A percentile compares a stretch with the other conserved stretches of the same genome.
Conservation (phyloP, 2,329 filamentous ascomycete genomes). For the Cytospora chrysosperma region DNA sequence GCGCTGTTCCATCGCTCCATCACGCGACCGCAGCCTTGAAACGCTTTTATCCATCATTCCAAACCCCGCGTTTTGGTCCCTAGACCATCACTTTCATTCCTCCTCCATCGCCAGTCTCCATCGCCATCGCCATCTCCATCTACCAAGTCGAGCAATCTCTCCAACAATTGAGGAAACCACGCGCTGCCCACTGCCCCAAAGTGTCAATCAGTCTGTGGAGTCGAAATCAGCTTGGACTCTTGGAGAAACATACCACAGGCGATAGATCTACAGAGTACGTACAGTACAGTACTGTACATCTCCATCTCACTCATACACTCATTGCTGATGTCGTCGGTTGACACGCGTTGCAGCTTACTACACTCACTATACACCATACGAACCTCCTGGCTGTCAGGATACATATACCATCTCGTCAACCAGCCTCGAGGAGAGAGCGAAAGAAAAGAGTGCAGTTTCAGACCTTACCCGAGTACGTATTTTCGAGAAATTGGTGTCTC, state of each 20-base stretch:
- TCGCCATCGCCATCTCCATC: conserved; percentile 11
- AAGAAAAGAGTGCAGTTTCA: background rate
- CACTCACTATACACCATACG: background rate
- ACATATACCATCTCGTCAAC: background rate
- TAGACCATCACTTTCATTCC: background rate
- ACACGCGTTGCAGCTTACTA: background rate
- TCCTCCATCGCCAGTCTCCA: background rate
- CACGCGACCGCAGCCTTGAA: background rate
- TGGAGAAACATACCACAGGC: conserved; percentile 18
- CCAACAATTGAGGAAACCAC: conserved; percentile 14
- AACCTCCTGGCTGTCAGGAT: background rate
- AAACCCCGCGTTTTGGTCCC: background rate
- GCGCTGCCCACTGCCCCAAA: background rate
- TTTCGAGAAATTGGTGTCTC: conserved; percentile 1
- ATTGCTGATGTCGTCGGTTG: background rate
- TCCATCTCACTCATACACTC: background rate
- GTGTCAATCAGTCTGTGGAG: conserved; percentile 5
- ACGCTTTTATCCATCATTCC: background rate
- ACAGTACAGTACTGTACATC: background rate
- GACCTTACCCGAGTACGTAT: background rate
- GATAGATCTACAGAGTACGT: conserved; percentile 16
- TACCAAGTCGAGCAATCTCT: conserved; percentile 1
- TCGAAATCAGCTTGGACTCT: conserved; percentile 1
- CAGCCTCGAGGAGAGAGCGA: background rate
- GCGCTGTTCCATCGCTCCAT: background rate